A percentile compares a stretch with the other conserved stretches of the same genome.
These are phyloP conservation scores for Russula virescens DNA, from an alignment of 768 basidiomycete genomes.

Conservation along the genomic window DNA sequence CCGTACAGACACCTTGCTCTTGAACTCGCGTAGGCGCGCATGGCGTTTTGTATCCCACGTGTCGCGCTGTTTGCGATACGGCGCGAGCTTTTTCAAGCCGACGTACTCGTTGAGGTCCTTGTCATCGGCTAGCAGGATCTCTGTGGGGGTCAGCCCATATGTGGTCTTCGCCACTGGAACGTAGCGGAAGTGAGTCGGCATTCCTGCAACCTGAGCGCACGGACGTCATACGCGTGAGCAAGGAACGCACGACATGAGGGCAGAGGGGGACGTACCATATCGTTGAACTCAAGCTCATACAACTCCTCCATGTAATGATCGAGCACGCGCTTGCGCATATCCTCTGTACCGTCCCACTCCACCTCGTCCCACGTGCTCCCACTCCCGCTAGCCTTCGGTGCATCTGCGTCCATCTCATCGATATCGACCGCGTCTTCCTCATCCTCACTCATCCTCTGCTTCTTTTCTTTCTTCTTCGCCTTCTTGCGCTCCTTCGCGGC, in stretches of 20 bases:
- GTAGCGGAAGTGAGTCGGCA: slow-evolving; percentile 94
- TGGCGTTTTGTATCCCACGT: slow-evolving; percentile 60
- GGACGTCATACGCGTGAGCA: slow-evolving; percentile 1
- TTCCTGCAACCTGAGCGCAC: slow-evolving; percentile 63
- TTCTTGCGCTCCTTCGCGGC: slow-evolving; percentile 20
- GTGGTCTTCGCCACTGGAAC: slow-evolving; percentile 54
- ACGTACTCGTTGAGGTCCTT: slow-evolving; percentile 89
- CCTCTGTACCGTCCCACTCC: slow-evolving; percentile 86
- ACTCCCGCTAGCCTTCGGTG: slow-evolving; percentile 35
- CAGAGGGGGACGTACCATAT: slow-evolving; percentile 56
- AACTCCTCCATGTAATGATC: slow-evolving; percentile 91
- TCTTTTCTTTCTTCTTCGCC: slow-evolving; percentile 50
- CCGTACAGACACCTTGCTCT: slow-evolving; percentile 50
- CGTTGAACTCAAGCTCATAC: slow-evolving; percentile 90
- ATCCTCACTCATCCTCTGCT: slow-evolving; percentile 44
- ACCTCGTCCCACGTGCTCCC: slow-evolving; percentile 45
- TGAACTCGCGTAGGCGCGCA: slow-evolving; percentile 68
- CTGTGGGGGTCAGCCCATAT: slow-evolving; percentile 71
- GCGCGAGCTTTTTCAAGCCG: slow-evolving; percentile 84
- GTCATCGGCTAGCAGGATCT: slow-evolving; percentile 89
- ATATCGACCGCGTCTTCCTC: slow-evolving; percentile 44
- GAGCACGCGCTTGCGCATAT: slow-evolving; percentile 76
- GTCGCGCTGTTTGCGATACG: slow-evolving; percentile 65
- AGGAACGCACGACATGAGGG: background rate
- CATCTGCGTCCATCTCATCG: slow-evolving; percentile 51